Evolutionary conservation across 495 filamentous ascomycete genomes (phyloP).

Genomic region (Xylaria castorea): DNA sequence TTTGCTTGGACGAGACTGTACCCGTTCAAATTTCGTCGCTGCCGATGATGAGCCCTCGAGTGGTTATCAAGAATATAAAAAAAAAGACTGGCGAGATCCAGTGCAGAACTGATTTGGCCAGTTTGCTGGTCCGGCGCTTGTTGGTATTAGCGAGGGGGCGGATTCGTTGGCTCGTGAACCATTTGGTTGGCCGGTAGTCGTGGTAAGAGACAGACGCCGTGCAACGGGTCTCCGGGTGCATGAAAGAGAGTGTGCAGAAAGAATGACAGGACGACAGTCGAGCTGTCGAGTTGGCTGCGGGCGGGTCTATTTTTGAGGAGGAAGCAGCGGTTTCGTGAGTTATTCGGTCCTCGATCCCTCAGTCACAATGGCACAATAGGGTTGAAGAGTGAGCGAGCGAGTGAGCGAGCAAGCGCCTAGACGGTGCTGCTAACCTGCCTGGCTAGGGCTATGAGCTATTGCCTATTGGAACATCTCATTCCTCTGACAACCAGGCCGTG

Average conservation of each 20-base stretch:
- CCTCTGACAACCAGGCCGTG: constrained; percentile 28
- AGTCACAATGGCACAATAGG: constrained; percentile 11
- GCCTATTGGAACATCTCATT: constrained; percentile 27
- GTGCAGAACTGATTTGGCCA: constrained; percentile 41
- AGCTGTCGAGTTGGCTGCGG: constrained; percentile 15
- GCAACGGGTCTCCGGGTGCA: not conserved
- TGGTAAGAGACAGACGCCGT: constrained; percentile 1
- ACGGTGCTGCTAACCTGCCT: constrained; percentile 9
- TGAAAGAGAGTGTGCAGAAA: constrained; percentile 15
- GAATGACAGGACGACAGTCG: constrained; percentile 11
- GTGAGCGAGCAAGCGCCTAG: constrained; percentile 9
- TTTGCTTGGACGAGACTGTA: constrained; percentile 37
- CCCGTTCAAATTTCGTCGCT: constrained; percentile 23
- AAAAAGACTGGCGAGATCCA: constrained; percentile 23
- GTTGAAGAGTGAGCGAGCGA: constrained; percentile 9
- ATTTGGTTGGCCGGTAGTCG: constrained; percentile 20
- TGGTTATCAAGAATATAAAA: constrained; percentile 30
- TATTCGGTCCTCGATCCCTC: constrained; percentile 3
- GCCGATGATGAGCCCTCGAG: constrained; percentile 33
- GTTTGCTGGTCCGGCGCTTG: constrained; percentile 46
- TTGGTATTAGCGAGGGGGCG: constrained; percentile 39
- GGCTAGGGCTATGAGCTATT: not conserved
- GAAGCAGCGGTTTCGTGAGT: not conserved
- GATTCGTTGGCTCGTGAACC: constrained; percentile 27
- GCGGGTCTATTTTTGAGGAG: not conserved